Base-by-base conservation (phyloP, 2,329 filamentous ascomycete genomes). In the Colletotrichum melonis region DNA sequence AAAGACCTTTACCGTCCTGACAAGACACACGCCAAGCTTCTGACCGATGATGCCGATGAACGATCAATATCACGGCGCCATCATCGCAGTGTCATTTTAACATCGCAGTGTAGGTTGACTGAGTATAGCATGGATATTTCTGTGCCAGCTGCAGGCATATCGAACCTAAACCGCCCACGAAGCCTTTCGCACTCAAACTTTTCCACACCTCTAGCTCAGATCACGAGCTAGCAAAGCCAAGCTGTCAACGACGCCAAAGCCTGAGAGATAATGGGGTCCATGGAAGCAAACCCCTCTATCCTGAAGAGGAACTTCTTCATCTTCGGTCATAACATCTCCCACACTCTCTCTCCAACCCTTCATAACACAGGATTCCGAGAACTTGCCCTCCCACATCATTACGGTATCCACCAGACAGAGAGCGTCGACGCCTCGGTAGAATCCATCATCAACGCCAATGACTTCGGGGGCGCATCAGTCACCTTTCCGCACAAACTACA, bases 321-420 rank as follows among this genome's bases (percentile, higher is more conserved):
- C 24, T 69, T 63, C 8, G 67, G 67, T 9, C 67, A 63, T 6
- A 69, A 63, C 16, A 69, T 69, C 46, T 62, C 67, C 22, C 67
- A 63, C 52, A 55, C 58, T 3, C 32, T 69, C 7, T 69, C 58
- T 2, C 58, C 58, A 24, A 56, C 67, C 8, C 49, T 69, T 14
- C 67, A 63, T 52, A 69, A 69, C 49, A 54, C 67, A 3, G 67
- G 67, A 5, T 69, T 69, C 49, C 30, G 9, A 24, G 58, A 54
- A 12, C 59, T 69, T 12, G 59, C 49, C 46, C 32, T 69, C 11
- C 67, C 67, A 22, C 46, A 69, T 16, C 58, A 63, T 14, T 69
- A 67, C 35, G 22, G 5, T 16, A 52, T 69, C 49, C 59, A 69
- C 32, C 58, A 69, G 46, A 63, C 28, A 19, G 58, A 42, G 11